Conservation (phyloP, 257 asterid species). For the Solanum medicagineum region DNA sequence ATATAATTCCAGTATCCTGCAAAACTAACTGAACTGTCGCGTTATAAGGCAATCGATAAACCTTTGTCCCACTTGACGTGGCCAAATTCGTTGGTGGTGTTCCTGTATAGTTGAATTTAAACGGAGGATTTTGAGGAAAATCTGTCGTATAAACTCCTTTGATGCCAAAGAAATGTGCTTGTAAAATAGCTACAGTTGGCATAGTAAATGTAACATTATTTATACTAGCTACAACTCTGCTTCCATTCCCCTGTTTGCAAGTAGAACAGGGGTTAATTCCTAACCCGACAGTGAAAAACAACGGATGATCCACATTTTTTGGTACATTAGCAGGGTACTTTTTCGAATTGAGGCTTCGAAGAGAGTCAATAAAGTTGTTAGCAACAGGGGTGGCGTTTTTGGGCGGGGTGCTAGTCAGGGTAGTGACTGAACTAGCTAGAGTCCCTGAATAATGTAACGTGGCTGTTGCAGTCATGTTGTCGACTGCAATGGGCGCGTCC, state of each 20-base stretch:
- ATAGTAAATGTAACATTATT: constrained; percentile 55
- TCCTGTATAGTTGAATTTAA: constrained; percentile 38
- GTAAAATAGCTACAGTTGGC: constrained; percentile 42
- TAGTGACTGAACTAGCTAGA: constrained; percentile 17
- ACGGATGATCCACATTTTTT: constrained; percentile 23
- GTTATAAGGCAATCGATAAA: constrained; percentile 36
- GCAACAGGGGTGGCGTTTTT: constrained; percentile 50
- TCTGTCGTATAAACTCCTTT: constrained; percentile 55
- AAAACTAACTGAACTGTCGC: constrained; percentile 38
- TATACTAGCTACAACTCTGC: constrained; percentile 36
- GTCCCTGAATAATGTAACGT: constrained; percentile 52
- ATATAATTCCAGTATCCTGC: constrained; percentile 48
- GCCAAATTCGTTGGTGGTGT: constrained; percentile 15
- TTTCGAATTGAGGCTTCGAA: constrained; percentile 43
- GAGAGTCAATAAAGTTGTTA: constrained; percentile 32
- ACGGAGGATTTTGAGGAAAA: constrained; percentile 44
- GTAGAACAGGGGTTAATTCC: constrained; percentile 45
- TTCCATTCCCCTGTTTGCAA: constrained; percentile 41
- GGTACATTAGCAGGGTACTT: constrained; percentile 43
- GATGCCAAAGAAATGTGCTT: constrained; percentile 38
- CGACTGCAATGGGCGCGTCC: constrained; percentile 45
- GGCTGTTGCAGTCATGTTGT: constrained; percentile 46
- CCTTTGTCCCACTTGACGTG: constrained; percentile 32
- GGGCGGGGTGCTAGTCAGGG: constrained; percentile 28
- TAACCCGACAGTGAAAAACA: constrained; percentile 37